Evolutionary conservation across 2,329 filamentous ascomycete genomes (phyloP).

Genomic region (Exserohilum turcica): DNA sequence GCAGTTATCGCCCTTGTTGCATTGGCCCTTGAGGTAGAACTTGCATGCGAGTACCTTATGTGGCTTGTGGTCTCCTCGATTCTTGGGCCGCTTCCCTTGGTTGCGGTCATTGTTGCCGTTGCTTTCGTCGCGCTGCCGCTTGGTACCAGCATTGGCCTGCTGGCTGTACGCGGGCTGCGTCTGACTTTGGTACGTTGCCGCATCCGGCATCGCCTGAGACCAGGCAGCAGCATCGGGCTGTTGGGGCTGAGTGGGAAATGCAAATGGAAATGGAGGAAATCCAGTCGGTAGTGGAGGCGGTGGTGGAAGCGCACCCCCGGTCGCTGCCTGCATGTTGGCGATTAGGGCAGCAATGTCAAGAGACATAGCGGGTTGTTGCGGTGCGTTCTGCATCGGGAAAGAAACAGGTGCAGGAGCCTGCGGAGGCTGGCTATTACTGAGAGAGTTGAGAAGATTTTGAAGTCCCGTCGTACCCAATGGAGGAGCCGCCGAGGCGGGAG

Average conservation of each 20-base stretch:
- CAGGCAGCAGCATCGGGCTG: conserved; percentile 16
- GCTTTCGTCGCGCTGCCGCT: conserved; percentile 44
- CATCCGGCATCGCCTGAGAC: conserved; percentile 22
- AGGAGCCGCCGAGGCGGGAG: conserved; percentile 19
- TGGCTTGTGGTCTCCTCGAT: conserved; percentile 29
- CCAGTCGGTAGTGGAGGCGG: conserved; percentile 33
- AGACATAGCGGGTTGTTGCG: conserved; percentile 21
- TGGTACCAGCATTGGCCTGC: conserved; percentile 39
- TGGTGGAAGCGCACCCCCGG: conserved; percentile 24
- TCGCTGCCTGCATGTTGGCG: conserved; percentile 30
- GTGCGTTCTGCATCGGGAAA: conserved; percentile 16
- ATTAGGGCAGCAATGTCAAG: conserved; percentile 33
- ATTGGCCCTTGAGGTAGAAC: conserved; percentile 73
- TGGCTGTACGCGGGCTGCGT: conserved; percentile 28
- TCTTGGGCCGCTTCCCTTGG: conserved; percentile 60
- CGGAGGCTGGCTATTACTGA: conserved; percentile 18
- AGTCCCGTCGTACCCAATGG: conserved; percentile 36
- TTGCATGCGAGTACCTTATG: conserved; percentile 61
- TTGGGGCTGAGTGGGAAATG: conserved; percentile 20
- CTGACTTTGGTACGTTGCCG: conserved; percentile 15
- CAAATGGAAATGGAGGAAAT: conserved; percentile 22
- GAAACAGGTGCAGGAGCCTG: conserved; percentile 22
- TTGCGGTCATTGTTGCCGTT: conserved; percentile 33
- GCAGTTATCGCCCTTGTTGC: conserved; percentile 73
- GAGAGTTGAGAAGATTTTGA: conserved; percentile 35